A percentile compares a stretch with the other conserved stretches of the same genome.
phyloP scores from a whole-genome alignment of 495 filamentous ascomycete genomes.

The Usnea hakonensis region DNA sequence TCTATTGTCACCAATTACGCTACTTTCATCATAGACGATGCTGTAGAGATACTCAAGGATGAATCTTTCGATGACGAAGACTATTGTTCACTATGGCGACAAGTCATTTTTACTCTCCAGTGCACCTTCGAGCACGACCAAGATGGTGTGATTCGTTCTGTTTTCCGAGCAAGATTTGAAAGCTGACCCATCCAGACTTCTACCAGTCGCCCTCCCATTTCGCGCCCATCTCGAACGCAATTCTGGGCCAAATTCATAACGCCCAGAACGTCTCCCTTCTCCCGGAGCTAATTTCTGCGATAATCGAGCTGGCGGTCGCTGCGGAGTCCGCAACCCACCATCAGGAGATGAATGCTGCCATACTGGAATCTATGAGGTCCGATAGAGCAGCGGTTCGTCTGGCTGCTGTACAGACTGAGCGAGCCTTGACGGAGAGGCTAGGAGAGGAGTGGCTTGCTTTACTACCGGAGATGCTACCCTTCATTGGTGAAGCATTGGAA shows the following conservation, averaged over 20 bases:
- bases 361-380: conserved; percentile 70
- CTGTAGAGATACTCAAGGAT: conserved; percentile 53
- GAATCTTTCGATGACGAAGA: conserved; percentile 42
- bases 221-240: conserved; percentile 53
- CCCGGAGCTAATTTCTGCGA: conserved; percentile 43
- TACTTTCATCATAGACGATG: conserved; percentile 70
- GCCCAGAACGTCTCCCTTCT: conserved; percentile 41
- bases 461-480: conserved; percentile 89
- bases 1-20: conserved; percentile 90
- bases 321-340: conserved; percentile 78
- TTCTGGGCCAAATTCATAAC: conserved; percentile 60
- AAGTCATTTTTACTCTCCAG: conserved; percentile 58
- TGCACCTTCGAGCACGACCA: conserved; percentile 75
- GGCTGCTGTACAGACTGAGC: conserved; percentile 71
- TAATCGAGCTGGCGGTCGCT: conserved; percentile 70
- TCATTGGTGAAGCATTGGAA: conserved; percentile 88
- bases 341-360: conserved; percentile 68
- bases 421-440: conserved; percentile 63
- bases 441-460: conserved; percentile 88
- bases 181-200: conserved; percentile 46
- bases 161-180: background rate
- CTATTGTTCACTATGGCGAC: conserved; percentile 50
- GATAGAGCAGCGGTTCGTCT: conserved; percentile 58
- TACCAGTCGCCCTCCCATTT: conserved; percentile 91
- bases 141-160: conserved; percentile 40